Evolutionary conservation across 2,329 filamentous ascomycete species (phyloP), one percentile per base, ranked within the genome.

Genomic region (Botrytis elliptica): DNA sequence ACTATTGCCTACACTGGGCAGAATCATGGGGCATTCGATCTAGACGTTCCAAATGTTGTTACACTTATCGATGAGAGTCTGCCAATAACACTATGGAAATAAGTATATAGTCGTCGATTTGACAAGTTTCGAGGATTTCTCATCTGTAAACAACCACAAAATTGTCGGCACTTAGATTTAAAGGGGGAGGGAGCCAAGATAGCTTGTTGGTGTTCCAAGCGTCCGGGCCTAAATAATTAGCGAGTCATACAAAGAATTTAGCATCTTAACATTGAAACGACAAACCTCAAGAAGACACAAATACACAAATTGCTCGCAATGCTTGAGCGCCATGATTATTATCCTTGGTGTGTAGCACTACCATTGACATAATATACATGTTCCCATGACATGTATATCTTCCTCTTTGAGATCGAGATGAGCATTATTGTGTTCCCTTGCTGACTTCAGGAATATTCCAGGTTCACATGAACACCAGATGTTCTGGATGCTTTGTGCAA

Each of bases 181-280:
- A 12, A 4, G 36, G 18, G 40, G 33, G 33, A 33, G 33, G 33
- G 29, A n/a, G 49, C 49, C 25, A 52, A 49, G 20, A 8, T 52
- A n/a, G 22, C 25, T 29, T 5, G n/a, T 49, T 59, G 44, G 49
- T 40, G 42, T 33, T 69, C 38, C 33, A 67, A 67, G 65, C 46
- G 33, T 55, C 29, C n/a, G 65, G 44, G 16, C 33, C 14, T 38
- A 20, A 72, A 40, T 22, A 18, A 55, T 72, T 72, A 72, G 70
- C 70, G 70, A 72, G 29, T 3, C 38, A 38, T 36, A 20, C 46
- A 40, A 72, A 67, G 29, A 72, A 46, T 29, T 72, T 72, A 60
- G 70, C 25, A 16, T 44, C 38, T 62, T 14, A 5, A 20, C n/a
- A 18, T 44, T 46, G 40, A 36, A 36, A 66, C 64, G 36, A 46